Evolutionary conservation across 2,329 filamentous ascomycete genomes (phyloP).

Genomic region (Alternaria solani): DNA sequence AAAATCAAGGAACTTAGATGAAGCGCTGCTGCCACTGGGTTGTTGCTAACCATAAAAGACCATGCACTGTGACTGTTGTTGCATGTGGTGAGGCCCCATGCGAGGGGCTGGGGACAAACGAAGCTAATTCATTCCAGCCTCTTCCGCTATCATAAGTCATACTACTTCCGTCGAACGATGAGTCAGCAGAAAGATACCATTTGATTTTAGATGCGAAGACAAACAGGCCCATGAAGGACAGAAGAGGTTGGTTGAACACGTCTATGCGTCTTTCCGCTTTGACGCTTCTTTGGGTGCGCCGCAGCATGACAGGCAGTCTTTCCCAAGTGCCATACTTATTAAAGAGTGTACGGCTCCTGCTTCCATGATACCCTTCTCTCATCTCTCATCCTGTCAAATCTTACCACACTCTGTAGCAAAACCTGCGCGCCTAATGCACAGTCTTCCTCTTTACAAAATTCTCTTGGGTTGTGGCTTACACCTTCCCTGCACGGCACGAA

Average conservation of each 20-base stretch:
- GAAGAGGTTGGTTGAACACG: neutral
- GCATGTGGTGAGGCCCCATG: neutral
- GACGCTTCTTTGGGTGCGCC: neutral
- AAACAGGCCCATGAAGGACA: neutral
- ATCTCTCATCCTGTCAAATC: constrained; percentile 58
- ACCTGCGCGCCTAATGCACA: constrained; percentile 60
- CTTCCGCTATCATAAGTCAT: neutral
- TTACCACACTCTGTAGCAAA: constrained; percentile 59
- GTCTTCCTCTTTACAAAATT: constrained; percentile 56
- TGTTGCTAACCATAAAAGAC: neutral
- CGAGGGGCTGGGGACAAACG: neutral
- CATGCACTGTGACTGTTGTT: neutral
- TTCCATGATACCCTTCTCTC: constrained; percentile 45
- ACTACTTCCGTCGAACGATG: neutral
- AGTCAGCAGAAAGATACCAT: neutral
- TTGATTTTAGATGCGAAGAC: neutral
- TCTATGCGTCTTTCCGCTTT: neutral
- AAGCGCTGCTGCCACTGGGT: neutral
- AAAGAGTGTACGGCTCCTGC: constrained; percentile 35
- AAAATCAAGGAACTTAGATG: neutral
- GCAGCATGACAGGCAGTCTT: neutral
- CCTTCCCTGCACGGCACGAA: constrained; percentile 59
- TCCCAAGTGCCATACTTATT: neutral
- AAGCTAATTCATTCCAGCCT: neutral
- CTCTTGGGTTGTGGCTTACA: constrained; percentile 58